Base-by-base conservation (phyloP, 1,284 basidiomycete genomes). In the Peniophora sp. region DNA sequence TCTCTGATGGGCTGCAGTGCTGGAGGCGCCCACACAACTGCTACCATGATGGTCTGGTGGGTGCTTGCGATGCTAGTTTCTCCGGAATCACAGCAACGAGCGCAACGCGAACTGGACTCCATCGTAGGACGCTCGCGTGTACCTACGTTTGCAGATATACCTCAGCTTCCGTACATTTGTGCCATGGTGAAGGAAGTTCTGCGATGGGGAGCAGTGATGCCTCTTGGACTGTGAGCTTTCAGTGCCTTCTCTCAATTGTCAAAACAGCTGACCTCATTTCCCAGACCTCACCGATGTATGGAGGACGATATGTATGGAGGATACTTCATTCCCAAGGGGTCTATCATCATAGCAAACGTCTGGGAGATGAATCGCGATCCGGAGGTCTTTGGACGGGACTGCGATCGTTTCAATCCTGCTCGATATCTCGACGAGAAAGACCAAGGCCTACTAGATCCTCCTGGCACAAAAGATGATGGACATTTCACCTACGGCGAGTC, bases 151-250 rank as follows among this genome's bases (percentile, higher is more conserved):
- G 55, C 54, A 9, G 68, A 70, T 49, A 48, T 60, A 8, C 51
- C 54, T 3, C 48, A 54, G 23, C 49, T 69, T 22, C 63, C 65
- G 2, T 67, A 65, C 53, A 51, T 67, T 34, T 51, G 57, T 11
- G 63, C 62, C 3, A 55, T 63, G 23, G 59, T 67, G 11, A 61
- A 62, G 41, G 68, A 70, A 53, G 55, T 60, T 8, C 51, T 68
- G 18, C 57, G 66, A 23, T 69, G 67, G 67, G 34, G 48, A 14
- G 50, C 59, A 41, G 49, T 55, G n/a, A 46, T 47, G 8, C 58
- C 59, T 23, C 27, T 60, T 9, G 60, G 58, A 15, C 47, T 58
- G 14, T 57, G 60, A 1, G 60, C 61, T 27, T 39, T 27, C 60
- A 56, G 11, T 61, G 60, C 49, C 51, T 61, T 18, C 49, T 50